phyloP scores from a whole-genome alignment of 2,329 filamentous ascomycete species.

The Fusarium torulosum region DNA sequence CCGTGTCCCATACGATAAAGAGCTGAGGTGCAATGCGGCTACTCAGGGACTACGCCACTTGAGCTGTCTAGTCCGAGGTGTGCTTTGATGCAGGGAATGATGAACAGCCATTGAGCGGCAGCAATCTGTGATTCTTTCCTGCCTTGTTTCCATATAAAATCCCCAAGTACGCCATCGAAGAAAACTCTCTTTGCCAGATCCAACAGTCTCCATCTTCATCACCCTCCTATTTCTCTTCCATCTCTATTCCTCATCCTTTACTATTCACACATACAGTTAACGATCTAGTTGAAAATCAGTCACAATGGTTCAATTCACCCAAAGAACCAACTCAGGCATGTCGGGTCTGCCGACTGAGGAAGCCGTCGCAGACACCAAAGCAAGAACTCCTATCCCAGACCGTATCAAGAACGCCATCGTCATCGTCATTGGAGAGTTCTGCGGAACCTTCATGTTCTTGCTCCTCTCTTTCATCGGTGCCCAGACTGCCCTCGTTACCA shows the following conservation, averaged over 20 bases:
- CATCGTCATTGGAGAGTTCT: conserved; percentile 63
- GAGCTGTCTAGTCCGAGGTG: conserved; percentile 12
- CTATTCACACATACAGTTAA: neutral
- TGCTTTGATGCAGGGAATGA: conserved; percentile 29
- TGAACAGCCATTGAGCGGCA: conserved; percentile 4
- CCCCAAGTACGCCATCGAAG: conserved; percentile 14
- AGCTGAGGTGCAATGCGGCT: conserved; percentile 22
- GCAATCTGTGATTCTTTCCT: conserved; percentile 6
- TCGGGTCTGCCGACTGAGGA: conserved; percentile 32
- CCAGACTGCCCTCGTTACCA: conserved; percentile 54
- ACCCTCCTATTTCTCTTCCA: conserved; percentile 1
- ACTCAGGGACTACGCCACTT: conserved; percentile 32
- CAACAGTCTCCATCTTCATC: conserved; percentile 10
- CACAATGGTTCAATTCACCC: conserved; percentile 32
- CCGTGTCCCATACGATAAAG: neutral
- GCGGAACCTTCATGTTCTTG: conserved; percentile 67
- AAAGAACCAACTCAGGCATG: conserved; percentile 14
- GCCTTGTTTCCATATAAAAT: conserved; percentile 32
- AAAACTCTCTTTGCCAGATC: conserved; percentile 15
- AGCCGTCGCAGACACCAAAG: conserved; percentile 17
- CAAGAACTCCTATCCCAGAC: conserved; percentile 14
- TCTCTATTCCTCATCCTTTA: neutral
- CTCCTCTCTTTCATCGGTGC: conserved; percentile 59
- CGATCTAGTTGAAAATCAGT: neutral
- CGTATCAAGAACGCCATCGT: conserved; percentile 53